A percentile compares a stretch with the other conserved stretches of the same genome.
These are phyloP conservation scores for Entoloma clypeatum DNA, from an alignment of 1,284 basidiomycete species.

Conservation along the genomic window DNA sequence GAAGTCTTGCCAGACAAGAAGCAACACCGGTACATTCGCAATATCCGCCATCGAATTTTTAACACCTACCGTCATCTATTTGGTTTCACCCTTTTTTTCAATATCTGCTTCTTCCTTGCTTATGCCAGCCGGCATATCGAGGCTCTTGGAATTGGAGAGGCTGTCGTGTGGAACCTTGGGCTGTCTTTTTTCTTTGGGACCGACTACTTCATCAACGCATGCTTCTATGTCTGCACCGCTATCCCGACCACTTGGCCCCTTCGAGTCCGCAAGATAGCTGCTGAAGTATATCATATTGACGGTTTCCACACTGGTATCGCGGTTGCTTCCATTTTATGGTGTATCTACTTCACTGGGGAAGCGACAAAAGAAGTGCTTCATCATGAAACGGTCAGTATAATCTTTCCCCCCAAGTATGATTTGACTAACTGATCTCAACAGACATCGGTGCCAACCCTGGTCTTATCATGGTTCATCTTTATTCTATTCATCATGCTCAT, in stretches of 20 bases:
- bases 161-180: too few species aligned
- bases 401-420: too few species aligned
- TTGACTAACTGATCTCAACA: too few species aligned
- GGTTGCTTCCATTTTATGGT: constrained; percentile 51
- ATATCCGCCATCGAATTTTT: constrained; percentile 53
- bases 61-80: constrained; percentile 57
- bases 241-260: constrained; percentile 53
- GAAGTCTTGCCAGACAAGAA: constrained; percentile 49
- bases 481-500: too few species aligned
- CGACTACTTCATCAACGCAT: constrained; percentile 56
- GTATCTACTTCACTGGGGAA: constrained; percentile 48
- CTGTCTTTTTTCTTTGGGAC: too few species aligned
- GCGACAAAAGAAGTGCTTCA: constrained; percentile 51
- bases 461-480: too few species aligned
- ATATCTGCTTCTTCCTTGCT: constrained; percentile 48
- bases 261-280: constrained; percentile 46
- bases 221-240: constrained; percentile 49
- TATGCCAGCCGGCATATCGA: too few species aligned
- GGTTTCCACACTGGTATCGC: constrained; percentile 57
- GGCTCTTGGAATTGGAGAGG: too few species aligned
- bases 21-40: constrained; percentile 44
- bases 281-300: constrained; percentile 56
- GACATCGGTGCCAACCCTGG: too few species aligned
- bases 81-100: constrained; percentile 50
- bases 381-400: too few species aligned